These are phyloP conservation scores for Crithidia fasciculata DNA, from an alignment of 208 protist species.

Conservation along the genomic window DNA sequence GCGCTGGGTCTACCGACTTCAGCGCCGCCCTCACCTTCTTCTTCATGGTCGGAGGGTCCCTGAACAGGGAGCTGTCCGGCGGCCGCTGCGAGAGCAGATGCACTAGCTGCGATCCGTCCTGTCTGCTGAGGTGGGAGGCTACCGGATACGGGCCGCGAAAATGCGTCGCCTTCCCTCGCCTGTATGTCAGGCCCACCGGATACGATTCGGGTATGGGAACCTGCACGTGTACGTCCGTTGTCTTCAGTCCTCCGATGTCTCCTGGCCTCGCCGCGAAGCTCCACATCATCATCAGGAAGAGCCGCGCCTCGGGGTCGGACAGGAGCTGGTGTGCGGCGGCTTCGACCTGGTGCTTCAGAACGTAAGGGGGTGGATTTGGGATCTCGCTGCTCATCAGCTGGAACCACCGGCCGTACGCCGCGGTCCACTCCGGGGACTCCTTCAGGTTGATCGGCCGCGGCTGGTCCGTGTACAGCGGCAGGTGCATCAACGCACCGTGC, in stretches of 20 bases:
- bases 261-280: background rate
- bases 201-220: background rate
- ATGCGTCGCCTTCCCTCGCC: slow-evolving; percentile 1
- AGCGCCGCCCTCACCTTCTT: slow-evolving; percentile 3
- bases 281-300: background rate
- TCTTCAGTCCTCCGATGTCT: background rate
- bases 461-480: background rate
- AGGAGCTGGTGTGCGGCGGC: background rate
- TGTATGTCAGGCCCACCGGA: slow-evolving; percentile 1
- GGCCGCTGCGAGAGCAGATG: background rate
- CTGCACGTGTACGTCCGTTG: background rate
- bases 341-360: background rate
- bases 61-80: background rate
- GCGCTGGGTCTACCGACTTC: background rate
- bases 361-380: background rate
- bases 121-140: background rate
- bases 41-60: background rate
- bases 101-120: background rate
- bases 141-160: slow-evolving; percentile 1
- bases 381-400: background rate
- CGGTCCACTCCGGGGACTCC: background rate
- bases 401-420: background rate
- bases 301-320: background rate
- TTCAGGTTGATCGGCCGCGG: background rate
- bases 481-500: background rate